Evolutionary conservation across 2,329 filamentous ascomycete genomes (phyloP), one percentile per base, ranked within the genome.

Genomic region (Apiospora kogelbergensis): DNA sequence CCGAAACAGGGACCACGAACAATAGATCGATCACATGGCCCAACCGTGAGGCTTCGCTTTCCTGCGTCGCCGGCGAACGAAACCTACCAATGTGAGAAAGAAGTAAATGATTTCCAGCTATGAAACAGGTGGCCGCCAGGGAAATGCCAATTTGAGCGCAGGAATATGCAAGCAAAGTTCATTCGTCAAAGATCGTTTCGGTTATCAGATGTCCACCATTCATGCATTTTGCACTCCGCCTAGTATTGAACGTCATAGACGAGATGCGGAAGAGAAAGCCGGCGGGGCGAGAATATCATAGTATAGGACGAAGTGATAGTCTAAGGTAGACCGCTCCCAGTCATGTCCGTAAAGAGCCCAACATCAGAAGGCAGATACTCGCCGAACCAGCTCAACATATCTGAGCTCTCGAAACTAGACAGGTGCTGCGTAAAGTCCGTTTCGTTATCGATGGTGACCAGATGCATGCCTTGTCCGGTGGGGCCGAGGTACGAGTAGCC

Each of bases 301-400:
- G n/a, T 13, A 60, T 60, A 2, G 20, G 4, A 60, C 17, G 20
- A 11, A 37, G 4, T 37, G 10, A 15, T 57, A 60, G 17, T 30
- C 3, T 17, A 44, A 33, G 63, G n/a, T 13, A 65, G 37, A 5
- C 63, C 26, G 17, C 20, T 65, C 37, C 37, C 37, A 2, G 48
- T 44, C 46, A 44, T 26, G 22, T 63, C 66, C 9, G 46, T 30
- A 13, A 67, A 67, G 33, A 41, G 40, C 15, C 46, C 48, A 0
- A 78, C 75, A 24, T 79, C 77, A 9, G 70, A 75, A 0, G 78
- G 78, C 37, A 78, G 75, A 53, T 78, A 79, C 11, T 79, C 77
- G 5, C 78, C 78, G 63, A 78, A 76, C 78, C 78, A 79, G 72
- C 76, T 78, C 68, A 78, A 70, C 78, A 79, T 79, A 68, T 79